These are phyloP conservation scores for Alternaria ventricosa DNA, from an alignment of 2,329 filamentous ascomycete species.

Conservation along the genomic window DNA sequence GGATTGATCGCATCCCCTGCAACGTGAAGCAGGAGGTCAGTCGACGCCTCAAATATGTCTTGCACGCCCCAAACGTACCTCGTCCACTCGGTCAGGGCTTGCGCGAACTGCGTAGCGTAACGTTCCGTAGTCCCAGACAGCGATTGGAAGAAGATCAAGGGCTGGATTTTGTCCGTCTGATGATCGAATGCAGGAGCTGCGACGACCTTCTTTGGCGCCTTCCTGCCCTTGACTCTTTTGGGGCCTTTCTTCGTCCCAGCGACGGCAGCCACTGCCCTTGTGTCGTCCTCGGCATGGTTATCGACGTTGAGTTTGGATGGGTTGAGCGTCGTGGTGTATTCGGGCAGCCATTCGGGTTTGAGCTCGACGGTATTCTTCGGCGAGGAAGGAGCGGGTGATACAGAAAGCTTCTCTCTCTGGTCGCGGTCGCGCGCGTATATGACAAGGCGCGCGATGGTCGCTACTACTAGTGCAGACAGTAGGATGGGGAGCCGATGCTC, in stretches of 20 bases:
- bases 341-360: constrained; percentile 45
- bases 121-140: constrained; percentile 83
- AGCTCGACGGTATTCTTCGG: constrained; percentile 37
- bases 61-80: background rate
- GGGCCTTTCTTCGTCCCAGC: constrained; percentile 41
- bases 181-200: constrained; percentile 32
- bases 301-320: constrained; percentile 31
- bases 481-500: constrained; percentile 43
- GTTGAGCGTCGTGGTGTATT: constrained; percentile 39
- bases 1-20: constrained; percentile 41
- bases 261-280: constrained; percentile 21
- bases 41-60: background rate
- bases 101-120: constrained; percentile 69
- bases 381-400: constrained; percentile 40
- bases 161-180: constrained; percentile 63
- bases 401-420: constrained; percentile 36
- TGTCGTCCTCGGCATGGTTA: constrained; percentile 38
- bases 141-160: constrained; percentile 87
- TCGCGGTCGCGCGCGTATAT: constrained; percentile 33
- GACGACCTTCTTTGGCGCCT: constrained; percentile 26
- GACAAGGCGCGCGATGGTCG: constrained; percentile 38
- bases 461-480: constrained; percentile 38
- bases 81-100: constrained; percentile 58
- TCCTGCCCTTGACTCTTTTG: constrained; percentile 49
- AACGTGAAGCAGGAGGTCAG: background rate